phyloP scores from a whole-genome alignment of 441 rosid genomes.

The Corymbia citriodora region DNA sequence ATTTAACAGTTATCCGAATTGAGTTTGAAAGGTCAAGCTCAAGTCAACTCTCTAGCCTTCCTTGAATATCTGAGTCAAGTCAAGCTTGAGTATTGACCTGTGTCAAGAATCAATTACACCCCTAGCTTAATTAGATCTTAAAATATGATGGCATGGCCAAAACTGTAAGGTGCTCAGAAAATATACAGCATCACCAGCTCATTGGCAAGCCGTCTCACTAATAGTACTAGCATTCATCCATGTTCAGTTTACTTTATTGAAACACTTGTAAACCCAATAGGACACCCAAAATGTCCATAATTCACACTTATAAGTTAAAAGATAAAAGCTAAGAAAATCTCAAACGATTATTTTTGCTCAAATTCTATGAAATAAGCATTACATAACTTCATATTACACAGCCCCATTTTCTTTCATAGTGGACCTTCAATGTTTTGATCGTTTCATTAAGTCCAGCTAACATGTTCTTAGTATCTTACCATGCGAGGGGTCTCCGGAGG shows the following conservation, averaged over 20 bases:
- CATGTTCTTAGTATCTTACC: slow-evolving; percentile 32
- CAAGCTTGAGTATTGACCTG: neutral
- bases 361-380: neutral
- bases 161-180: neutral
- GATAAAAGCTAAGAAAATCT: neutral
- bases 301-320: neutral
- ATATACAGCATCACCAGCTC: neutral
- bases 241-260: neutral
- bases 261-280: neutral
- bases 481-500: slow-evolving; percentile 78
- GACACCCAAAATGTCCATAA: neutral
- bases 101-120: neutral
- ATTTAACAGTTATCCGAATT: neutral
- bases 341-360: neutral
- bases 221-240: neutral
- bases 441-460: neutral
- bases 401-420: neutral
- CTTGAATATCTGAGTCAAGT: neutral
- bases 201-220: neutral
- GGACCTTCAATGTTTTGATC: neutral
- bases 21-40: neutral
- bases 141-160: neutral
- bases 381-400: neutral
- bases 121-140: neutral
- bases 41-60: neutral